Base-by-base conservation (phyloP, 805 yeast species). In the Kurtzmaniella cleridarum region DNA sequence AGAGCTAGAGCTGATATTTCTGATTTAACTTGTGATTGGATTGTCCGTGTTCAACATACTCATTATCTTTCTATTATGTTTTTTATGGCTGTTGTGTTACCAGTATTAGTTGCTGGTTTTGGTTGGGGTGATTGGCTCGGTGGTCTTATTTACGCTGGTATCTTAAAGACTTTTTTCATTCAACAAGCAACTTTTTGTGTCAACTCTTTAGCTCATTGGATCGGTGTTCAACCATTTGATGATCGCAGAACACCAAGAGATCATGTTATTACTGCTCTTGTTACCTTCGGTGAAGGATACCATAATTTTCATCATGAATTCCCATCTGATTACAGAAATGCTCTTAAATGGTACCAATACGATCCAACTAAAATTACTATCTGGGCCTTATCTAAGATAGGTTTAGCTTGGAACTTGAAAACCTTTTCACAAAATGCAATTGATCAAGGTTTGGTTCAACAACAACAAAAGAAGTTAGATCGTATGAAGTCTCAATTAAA, bases 231-330 rank as follows among this genome's bases (percentile, higher is more conserved):
- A 62, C 93, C 95, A 34, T 85, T 84, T 48, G 95, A 84, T 59
- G 91, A 85, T 59, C 77, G 84, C 66, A 79, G 90, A 75, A 83
- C 91, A 27, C 93, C 93, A 50, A 75, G 93, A 65, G 91, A 85
- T 63, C 89, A 84, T 61, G 76, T 79, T 57, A 54, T 85, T 45
- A 84, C 93, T 36, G 93, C 93, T 3, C 66, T 84, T 43, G 88
- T 84, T 42, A 85, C 95, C 0, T 84, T 84, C 54, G 95, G 95
- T 62, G 95, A 85, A 66, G 95, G 95, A 46, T 84, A 84, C 71
- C 93, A 85, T 57, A 85, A 85, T 66, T 85, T 84, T 79, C 95
- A 85, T 62, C 95, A 85, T 60, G 95, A 84, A 69, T 85, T 84
- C 75, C 93, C 95, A 53, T 76, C 86, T 14, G 95, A 85, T 66